Evolutionary conservation across 169 alveolate genomes (phyloP).

Genomic region (Eimeria maxima): DNA sequence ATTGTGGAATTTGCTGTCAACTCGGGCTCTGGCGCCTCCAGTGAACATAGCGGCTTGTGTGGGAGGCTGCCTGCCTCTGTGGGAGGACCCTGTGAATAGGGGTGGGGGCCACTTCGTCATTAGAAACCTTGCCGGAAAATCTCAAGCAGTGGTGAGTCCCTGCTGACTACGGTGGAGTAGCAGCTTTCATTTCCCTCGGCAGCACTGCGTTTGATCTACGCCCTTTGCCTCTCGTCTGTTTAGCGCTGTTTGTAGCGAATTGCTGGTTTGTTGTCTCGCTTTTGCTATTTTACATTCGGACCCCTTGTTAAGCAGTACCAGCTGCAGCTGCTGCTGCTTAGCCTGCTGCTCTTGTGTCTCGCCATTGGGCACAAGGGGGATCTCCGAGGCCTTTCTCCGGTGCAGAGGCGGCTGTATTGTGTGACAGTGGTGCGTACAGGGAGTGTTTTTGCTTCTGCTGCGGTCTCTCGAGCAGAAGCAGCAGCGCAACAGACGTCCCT

Average conservation of each 20-base stretch:
- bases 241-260: neutral
- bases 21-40: constrained; percentile 53
- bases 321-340: neutral
- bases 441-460: constrained; percentile 39
- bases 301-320: neutral
- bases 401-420: constrained; percentile 4
- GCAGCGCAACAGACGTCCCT: constrained; percentile 40
- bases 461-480: constrained; percentile 37
- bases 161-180: neutral
- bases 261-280: no score
- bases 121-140: constrained; percentile 15
- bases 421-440: constrained; percentile 25
- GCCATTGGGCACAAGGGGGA: neutral
- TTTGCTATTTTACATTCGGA: no score
- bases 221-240: no score
- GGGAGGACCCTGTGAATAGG: constrained; percentile 68
- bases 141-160: constrained; percentile 69
- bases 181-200: neutral
- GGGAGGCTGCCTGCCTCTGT: constrained; percentile 72
- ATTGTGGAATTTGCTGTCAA: constrained; percentile 19
- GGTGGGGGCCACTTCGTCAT: constrained; percentile 61
- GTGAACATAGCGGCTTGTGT: constrained; percentile 40
- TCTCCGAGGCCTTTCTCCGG: neutral
- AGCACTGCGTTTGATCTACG: neutral
- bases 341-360: neutral